Evolutionary conservation across 306 rosid species (phyloP).

Genomic region (Malus orientalis): DNA sequence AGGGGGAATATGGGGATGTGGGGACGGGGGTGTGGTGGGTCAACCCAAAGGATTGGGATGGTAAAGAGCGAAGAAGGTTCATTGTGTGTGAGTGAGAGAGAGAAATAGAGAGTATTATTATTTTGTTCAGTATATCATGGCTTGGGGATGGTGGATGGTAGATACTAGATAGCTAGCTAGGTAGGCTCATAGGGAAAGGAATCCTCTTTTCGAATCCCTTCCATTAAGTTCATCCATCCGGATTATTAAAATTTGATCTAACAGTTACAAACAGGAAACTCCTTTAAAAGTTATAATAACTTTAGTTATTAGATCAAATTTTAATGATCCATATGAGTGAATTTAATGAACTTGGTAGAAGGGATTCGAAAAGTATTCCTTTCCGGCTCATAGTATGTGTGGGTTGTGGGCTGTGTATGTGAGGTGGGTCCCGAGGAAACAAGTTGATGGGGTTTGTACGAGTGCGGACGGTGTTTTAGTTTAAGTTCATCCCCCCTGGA

Average conservation of each 20-base stretch:
- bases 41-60: constrained; percentile 29
- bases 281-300: too few relatives aligned
- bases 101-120: not conserved
- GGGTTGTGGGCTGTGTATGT: constrained; percentile 63
- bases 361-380: rapidly evolving
- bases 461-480: constrained; percentile 57
- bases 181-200: not conserved
- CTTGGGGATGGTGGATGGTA: not conserved
- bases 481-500: constrained; percentile 95
- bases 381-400: constrained; percentile 20
- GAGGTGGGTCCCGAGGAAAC: constrained; percentile 48
- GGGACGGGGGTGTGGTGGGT: constrained; percentile 55
- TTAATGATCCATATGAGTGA: rapidly evolving
- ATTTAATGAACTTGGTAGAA: rapidly evolving
- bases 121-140: too few relatives aligned
- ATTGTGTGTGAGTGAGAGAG: constrained; percentile 14
- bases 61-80: constrained; percentile 68
- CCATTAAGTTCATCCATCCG: rapidly evolving
- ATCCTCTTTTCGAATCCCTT: too few relatives aligned
- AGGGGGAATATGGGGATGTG: constrained; percentile 24
- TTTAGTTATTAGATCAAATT: rapidly evolving
- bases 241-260: rapidly evolving
- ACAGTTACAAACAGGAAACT: rapidly evolving
- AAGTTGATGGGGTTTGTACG: constrained; percentile 88
- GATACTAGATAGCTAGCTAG: not conserved